Conservation (phyloP, 2,329 filamentous ascomycete genomes). For the Xylariaceae sp. region DNA sequence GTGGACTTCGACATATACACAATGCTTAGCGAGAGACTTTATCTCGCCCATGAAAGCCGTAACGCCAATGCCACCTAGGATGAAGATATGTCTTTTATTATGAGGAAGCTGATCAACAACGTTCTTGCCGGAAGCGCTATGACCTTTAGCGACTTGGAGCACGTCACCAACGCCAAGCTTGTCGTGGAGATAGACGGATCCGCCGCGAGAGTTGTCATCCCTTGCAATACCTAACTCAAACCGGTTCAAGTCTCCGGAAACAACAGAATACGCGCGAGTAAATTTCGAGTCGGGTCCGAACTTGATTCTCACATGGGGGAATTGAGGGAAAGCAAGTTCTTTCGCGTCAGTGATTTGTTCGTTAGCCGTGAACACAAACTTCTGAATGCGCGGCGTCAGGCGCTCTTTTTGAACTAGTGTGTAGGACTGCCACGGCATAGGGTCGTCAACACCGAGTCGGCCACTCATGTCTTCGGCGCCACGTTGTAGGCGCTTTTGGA, state of each 20-base stretch:
- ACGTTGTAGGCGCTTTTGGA: constrained; percentile 47
- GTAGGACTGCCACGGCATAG: constrained; percentile 41
- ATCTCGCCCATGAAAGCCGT: constrained; percentile 30
- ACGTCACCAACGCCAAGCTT: constrained; percentile 46
- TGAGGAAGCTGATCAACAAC: constrained; percentile 4
- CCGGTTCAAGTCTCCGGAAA: constrained; percentile 44
- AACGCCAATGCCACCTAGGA: constrained; percentile 30
- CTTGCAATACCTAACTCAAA: constrained; percentile 59
- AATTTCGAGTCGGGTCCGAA: constrained; percentile 53
- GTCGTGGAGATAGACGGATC: constrained; percentile 56
- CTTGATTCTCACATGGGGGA: constrained; percentile 54
- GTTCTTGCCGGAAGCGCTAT: constrained; percentile 10
- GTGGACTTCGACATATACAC: constrained; percentile 25
- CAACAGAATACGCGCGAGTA: constrained; percentile 53
- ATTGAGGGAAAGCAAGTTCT: constrained; percentile 33
- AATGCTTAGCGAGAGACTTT: constrained; percentile 12
- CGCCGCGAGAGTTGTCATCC: constrained; percentile 53
- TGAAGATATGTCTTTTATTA: constrained; percentile 26
- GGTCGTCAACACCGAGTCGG: constrained; percentile 18
- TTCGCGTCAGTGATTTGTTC: constrained; percentile 32
- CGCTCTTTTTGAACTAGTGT: constrained; percentile 45
- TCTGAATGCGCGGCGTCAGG: constrained; percentile 48
- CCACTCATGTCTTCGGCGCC: constrained; percentile 33
- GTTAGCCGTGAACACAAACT: constrained; percentile 47
- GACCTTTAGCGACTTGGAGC: constrained; percentile 38